Evolutionary conservation across 2,329 filamentous ascomycete genomes (phyloP).

Genomic region (Penicillium glabrum): DNA sequence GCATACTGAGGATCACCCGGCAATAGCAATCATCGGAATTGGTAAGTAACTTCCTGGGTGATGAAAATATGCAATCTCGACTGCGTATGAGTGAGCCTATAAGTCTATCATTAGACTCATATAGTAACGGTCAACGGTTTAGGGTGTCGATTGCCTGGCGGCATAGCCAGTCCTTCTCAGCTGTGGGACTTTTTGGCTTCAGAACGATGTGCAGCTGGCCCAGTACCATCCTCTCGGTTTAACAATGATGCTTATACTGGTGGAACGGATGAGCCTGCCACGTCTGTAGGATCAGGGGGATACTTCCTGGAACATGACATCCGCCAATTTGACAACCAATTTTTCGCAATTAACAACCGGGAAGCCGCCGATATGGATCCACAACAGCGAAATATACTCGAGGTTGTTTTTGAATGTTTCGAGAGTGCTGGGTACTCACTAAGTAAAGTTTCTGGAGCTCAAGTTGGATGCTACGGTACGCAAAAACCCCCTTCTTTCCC

Average conservation of each 20-base stretch:
- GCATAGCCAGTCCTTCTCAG: neutral
- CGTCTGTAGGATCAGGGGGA: neutral
- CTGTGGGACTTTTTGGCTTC: neutral
- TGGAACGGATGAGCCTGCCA: neutral
- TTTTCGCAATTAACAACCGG: conserved; percentile 23
- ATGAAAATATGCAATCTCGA: no score
- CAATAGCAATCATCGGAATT: no score
- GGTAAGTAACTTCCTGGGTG: no score
- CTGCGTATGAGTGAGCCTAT: no score
- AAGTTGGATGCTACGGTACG: no score
- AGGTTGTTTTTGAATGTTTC: conserved; percentile 25
- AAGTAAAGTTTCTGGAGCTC: no score
- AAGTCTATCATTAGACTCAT: no score
- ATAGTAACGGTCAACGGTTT: no score
- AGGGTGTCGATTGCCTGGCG: no score
- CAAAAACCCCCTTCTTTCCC: no score
- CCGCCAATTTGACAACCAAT: conserved; percentile 20
- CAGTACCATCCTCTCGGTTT: neutral
- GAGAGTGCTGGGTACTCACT: conserved; percentile 19
- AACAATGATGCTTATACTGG: neutral
- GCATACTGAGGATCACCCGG: no score
- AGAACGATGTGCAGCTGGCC: neutral
- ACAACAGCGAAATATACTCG: conserved; percentile 26
- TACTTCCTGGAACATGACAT: neutral
- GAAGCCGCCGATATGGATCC: conserved; percentile 28